Base-by-base conservation (phyloP, 179 eudicot species). In the Amaranthus tricolor region DNA sequence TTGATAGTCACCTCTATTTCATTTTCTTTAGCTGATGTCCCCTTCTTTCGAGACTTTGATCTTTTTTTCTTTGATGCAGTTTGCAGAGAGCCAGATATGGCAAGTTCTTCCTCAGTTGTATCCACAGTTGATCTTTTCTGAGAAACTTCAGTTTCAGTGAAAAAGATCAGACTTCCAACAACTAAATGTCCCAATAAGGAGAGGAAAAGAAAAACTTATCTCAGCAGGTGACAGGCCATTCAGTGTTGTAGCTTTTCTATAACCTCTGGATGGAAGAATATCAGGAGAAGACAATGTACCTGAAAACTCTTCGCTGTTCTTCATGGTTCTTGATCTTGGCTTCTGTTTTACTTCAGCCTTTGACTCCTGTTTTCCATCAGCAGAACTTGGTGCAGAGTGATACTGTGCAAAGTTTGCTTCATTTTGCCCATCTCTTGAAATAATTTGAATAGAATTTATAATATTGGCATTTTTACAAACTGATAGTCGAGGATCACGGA, bases 241-340 rank as follows among this genome's bases (percentile, higher is more conserved):
- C 73, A 75, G 57, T 9, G 19, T 55, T 70, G 24, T 77, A 53
- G 54, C 68, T 81, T 15, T 82, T 49, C 61, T 78, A 31, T 82
- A 74, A 75, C 51, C 72, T 69, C 74, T 80, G 49, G 80, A 63
- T 56, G 45, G 60, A 70, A 61, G 82, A 76, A 68, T 75, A 63
- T 72, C 84, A 79, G 85, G 66, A 77, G 88, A 57, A 47, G 85
- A 74, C 65, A 65, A 51, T 60, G 79, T 17, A 15, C 64, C 84
- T 58, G 87, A 65, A 57, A 71, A 62, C 78, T 81, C 82, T 31
- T 77, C 80, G 62, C 82, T 87, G 67, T 77, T 83, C 80, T 79
- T 88, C 74, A 86, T 88, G 82, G 71, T 88, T 77, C 78, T 74
- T 10, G 92, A 69, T 69, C 64, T 82, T 79, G 65, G 83, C 80